Evolutionary conservation across 352 stramenopile genomes (phyloP).

Genomic region (Halophytophthora batemanensis): DNA sequence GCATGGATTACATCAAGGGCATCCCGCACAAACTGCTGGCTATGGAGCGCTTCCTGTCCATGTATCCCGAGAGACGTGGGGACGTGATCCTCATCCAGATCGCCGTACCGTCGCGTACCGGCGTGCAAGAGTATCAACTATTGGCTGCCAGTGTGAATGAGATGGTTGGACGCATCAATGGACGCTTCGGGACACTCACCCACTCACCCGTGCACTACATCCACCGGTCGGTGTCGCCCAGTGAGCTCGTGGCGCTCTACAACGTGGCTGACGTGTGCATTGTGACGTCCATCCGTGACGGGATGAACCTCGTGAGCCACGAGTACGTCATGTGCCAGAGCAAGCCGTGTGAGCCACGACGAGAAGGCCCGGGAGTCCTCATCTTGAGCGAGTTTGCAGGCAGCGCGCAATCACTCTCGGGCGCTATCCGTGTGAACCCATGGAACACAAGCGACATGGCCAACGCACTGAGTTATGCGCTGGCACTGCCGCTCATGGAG

Average conservation of each 20-base stretch:
- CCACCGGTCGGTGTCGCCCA: slow-evolving; percentile 68
- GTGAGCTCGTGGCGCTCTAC: slow-evolving; percentile 87
- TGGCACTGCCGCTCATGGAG: slow-evolving; percentile 81
- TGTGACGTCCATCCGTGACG: slow-evolving; percentile 87
- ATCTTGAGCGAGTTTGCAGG: slow-evolving; percentile 89
- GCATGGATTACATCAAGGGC: slow-evolving; percentile 88
- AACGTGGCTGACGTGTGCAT: slow-evolving; percentile 88
- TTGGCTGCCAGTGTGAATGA: slow-evolving; percentile 83
- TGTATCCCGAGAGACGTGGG: slow-evolving; percentile 85
- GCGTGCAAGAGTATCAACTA: slow-evolving; percentile 84
- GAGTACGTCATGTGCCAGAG: slow-evolving; percentile 89
- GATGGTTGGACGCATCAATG: slow-evolving; percentile 88
- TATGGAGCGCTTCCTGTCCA: slow-evolving; percentile 82
- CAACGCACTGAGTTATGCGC: slow-evolving; percentile 58
- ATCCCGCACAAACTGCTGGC: slow-evolving; percentile 85
- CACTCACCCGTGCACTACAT: slow-evolving; percentile 90
- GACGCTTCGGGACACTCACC: slow-evolving; percentile 77
- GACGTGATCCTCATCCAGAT: slow-evolving; percentile 94
- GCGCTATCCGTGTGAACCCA: slow-evolving; percentile 87
- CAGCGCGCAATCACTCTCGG: slow-evolving; percentile 82
- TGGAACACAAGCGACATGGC: slow-evolving; percentile 86
- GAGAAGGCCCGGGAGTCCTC: slow-evolving; percentile 75
- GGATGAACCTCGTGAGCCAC: slow-evolving; percentile 90
- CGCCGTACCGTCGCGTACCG: slow-evolving; percentile 85
- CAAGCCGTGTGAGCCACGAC: slow-evolving; percentile 47